Evolutionary conservation across 2,329 filamentous ascomycete genomes (phyloP).

Genomic region (Colletotrichum simmondsii): DNA sequence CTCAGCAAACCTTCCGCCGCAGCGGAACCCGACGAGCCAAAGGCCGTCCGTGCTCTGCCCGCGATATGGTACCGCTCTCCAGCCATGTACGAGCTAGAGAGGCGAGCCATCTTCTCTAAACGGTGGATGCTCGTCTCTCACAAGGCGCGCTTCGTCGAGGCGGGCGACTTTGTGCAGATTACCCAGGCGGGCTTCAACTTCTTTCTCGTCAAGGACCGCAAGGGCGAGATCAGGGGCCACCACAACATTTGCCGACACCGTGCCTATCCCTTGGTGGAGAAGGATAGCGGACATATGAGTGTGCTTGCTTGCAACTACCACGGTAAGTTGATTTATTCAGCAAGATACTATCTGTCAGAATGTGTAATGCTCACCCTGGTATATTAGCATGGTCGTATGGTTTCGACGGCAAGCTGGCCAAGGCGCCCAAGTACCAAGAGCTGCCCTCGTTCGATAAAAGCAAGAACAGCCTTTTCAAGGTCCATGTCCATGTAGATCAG

Average conservation of each 20-base stretch:
- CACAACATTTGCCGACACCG: constrained; percentile 36
- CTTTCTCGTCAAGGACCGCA: constrained; percentile 34
- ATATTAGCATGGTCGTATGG: constrained; percentile 53
- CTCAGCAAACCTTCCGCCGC: neutral
- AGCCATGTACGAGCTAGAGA: constrained; percentile 52
- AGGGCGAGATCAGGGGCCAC: constrained; percentile 29
- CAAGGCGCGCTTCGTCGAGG: constrained; percentile 30
- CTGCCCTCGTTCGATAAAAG: constrained; percentile 51
- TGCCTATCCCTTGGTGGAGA: constrained; percentile 34
- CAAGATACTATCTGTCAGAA: neutral
- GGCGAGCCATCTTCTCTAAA: constrained; percentile 52
- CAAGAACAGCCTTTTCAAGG: constrained; percentile 50
- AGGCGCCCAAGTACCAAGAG: constrained; percentile 54
- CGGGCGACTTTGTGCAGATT: constrained; percentile 31
- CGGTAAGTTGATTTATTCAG: constrained; percentile 35
- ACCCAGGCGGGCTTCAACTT: constrained; percentile 35
- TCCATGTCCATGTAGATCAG: constrained; percentile 56
- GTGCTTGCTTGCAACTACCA: neutral
- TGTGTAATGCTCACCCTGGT: neutral
- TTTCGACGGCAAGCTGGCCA: constrained; percentile 54
- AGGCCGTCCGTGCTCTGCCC: constrained; percentile 34
- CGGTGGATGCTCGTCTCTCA: constrained; percentile 43
- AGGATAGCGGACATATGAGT: constrained; percentile 30
- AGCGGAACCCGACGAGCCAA: neutral
- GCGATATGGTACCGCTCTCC: constrained; percentile 37